phyloP scores from a whole-genome alignment of 2,329 filamentous ascomycete species.

The Byssochlamys sp. region DNA sequence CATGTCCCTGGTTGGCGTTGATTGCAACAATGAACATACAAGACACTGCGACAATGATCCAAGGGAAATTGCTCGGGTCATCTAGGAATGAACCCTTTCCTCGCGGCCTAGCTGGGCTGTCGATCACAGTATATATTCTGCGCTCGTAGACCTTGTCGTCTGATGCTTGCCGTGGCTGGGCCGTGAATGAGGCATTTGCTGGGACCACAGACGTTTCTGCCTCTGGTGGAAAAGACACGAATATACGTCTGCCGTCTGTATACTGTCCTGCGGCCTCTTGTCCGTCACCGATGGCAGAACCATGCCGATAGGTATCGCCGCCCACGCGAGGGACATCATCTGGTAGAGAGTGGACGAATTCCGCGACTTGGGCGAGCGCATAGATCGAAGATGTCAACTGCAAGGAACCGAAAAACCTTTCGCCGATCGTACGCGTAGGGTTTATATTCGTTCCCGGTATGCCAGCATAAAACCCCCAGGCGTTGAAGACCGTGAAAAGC shows the following conservation, averaged over 20 bases:
- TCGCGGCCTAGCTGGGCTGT: not conserved
- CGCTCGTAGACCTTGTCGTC: not conserved
- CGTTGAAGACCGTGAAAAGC: not conserved
- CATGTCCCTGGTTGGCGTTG: not conserved
- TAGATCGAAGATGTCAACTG: not conserved
- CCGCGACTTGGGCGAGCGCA: not conserved
- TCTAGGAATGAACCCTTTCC: not conserved
- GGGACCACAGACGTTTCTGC: not conserved
- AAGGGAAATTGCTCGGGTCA: not conserved
- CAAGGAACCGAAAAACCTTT: not conserved
- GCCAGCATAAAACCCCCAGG: not conserved
- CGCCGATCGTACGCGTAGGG: not conserved
- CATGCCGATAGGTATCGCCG: not conserved
- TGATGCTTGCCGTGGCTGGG: not conserved
- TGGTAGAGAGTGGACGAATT: not conserved
- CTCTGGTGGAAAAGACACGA: not conserved
- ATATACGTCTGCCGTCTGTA: not conserved
- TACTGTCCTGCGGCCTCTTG: not conserved
- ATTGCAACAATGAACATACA: not conserved
- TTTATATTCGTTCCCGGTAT: not conserved
- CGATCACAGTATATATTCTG: not conserved
- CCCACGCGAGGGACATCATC: not conserved
- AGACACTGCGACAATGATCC: not conserved
- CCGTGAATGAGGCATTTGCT: not conserved
- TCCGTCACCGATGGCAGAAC: not conserved